Percentiles rank a stretch among this genome's conserved stretches.
Evolutionary conservation across 1,284 basidiomycete species (phyloP).

Genomic region (Ceratobasidium sp.): DNA sequence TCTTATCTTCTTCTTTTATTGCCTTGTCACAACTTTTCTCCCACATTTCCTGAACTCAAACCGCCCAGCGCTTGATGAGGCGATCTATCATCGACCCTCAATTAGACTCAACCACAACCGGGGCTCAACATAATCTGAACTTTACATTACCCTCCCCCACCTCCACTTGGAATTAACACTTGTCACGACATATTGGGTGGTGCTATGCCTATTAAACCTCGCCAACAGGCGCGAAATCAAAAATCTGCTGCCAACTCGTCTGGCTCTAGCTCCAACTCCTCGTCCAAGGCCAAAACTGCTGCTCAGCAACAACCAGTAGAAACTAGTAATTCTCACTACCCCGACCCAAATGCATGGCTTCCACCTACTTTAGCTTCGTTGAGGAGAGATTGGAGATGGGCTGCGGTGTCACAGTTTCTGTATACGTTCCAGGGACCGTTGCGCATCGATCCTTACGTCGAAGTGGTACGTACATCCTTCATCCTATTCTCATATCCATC

Average conservation of each 20-base stretch:
- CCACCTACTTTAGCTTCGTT: slow-evolving; percentile 52
- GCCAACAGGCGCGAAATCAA: slow-evolving; percentile 24
- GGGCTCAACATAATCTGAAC: slow-evolving; percentile 3
- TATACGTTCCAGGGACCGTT: slow-evolving; percentile 78
- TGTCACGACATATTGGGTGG: background rate
- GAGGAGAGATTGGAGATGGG: slow-evolving; percentile 85
- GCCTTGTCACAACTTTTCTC: background rate
- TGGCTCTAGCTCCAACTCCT: slow-evolving; percentile 16
- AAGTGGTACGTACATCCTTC: slow-evolving; percentile 64
- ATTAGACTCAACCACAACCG: slow-evolving; percentile 39
- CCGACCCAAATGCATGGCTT: slow-evolving; percentile 39
- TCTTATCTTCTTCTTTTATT: background rate
- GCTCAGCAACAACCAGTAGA: slow-evolving; percentile 2
- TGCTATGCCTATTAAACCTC: slow-evolving; percentile 34
- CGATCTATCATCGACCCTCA: slow-evolving; percentile 4
- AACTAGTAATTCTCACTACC: slow-evolving; percentile 6
- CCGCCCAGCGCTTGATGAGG: slow-evolving; percentile 22
- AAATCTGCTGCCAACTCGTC: slow-evolving; percentile 9
- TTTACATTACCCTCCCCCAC: slow-evolving; percentile 23
- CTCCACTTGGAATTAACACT: background rate
- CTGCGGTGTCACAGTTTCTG: slow-evolving; percentile 84
- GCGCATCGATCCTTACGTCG: slow-evolving; percentile 71
- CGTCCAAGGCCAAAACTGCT: slow-evolving; percentile 17
- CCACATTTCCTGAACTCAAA: background rate
- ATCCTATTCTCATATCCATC: slow-evolving; percentile 50